phyloP scores from a whole-genome alignment of 768 basidiomycete species.

The Tylopilus felleus region DNA sequence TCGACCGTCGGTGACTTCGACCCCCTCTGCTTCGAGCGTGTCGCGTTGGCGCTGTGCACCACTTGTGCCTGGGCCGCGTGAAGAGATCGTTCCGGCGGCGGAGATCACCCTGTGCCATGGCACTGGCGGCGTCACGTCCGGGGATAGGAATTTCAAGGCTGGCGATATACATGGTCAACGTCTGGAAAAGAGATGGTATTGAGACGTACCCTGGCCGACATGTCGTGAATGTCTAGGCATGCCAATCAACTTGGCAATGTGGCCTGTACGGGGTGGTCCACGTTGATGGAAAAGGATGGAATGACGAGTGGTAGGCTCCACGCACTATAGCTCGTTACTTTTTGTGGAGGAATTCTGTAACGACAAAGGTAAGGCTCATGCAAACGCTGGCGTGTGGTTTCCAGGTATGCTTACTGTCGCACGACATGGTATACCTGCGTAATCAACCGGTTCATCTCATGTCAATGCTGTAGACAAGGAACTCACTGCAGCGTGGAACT shows the following conservation, averaged over 20 bases:
- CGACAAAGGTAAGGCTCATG: conserved; percentile 1
- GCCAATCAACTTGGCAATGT: conserved; percentile 75
- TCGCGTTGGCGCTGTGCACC: conserved; percentile 75
- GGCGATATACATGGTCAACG: conserved; percentile 1
- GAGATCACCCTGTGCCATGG: conserved; percentile 82
- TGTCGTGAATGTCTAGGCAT: conserved; percentile 79
- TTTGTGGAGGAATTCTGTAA: conserved; percentile 53
- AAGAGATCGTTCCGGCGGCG: conserved; percentile 70
- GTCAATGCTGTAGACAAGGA: neutral
- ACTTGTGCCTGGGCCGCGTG: conserved; percentile 77
- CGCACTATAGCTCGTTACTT: conserved; percentile 75
- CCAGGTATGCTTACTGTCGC: conserved; percentile 36
- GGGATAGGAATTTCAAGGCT: conserved; percentile 78
- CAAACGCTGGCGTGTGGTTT: neutral
- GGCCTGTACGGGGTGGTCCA: conserved; percentile 42
- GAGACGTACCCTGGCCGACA: conserved; percentile 69
- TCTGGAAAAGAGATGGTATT: neutral
- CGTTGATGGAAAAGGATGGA: neutral
- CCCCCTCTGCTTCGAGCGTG: conserved; percentile 75
- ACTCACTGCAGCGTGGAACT: conserved; percentile 59
- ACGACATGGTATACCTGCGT: conserved; percentile 69
- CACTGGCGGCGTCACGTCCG: conserved; percentile 57
- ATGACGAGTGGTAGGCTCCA: neutral
- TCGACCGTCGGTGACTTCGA: conserved; percentile 62
- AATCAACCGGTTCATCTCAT: neutral